These are phyloP conservation scores for Penicillium digitatum DNA, from an alignment of 2,329 filamentous ascomycete species.

Conservation along the genomic window DNA sequence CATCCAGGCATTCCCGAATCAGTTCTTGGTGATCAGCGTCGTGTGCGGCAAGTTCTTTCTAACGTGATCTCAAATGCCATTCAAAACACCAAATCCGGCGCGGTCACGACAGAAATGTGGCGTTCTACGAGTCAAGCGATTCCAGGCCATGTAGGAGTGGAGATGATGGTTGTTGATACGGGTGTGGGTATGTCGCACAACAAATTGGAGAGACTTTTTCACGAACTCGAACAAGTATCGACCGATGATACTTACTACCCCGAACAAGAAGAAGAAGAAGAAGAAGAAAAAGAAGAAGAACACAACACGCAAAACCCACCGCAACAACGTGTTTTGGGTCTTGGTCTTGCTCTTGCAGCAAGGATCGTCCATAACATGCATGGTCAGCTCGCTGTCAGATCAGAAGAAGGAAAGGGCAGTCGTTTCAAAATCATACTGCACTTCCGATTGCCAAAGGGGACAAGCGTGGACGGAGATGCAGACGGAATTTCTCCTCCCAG, in stretches of 20 bases:
- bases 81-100: slow-evolving; percentile 67
- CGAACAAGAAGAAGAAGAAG: slow-evolving; percentile 30
- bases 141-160: slow-evolving; percentile 60
- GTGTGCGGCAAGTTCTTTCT: slow-evolving; percentile 75
- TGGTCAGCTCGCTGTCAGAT: slow-evolving; percentile 78
- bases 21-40: slow-evolving; percentile 74
- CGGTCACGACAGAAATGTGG: slow-evolving; percentile 67
- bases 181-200: slow-evolving; percentile 60
- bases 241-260: slow-evolving; percentile 46
- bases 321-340: slow-evolving; percentile 58
- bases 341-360: slow-evolving; percentile 84
- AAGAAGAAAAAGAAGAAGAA: slow-evolving; percentile 30
- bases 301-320: slow-evolving; percentile 15
- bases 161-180: slow-evolving; percentile 72
- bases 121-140: slow-evolving; percentile 45
- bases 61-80: slow-evolving; percentile 84
- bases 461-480: background rate
- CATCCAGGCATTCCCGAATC: slow-evolving; percentile 63
- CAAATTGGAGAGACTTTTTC: slow-evolving; percentile 58
- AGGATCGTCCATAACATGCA: slow-evolving; percentile 86
- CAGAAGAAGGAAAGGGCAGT: slow-evolving; percentile 75
- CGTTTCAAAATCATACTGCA: slow-evolving; percentile 76
- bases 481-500: background rate
- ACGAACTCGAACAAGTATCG: slow-evolving; percentile 64
- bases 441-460: slow-evolving; percentile 58